Evolutionary conservation across 768 basidiomycete species (phyloP).

Genomic region (Tylopilus balloui): DNA sequence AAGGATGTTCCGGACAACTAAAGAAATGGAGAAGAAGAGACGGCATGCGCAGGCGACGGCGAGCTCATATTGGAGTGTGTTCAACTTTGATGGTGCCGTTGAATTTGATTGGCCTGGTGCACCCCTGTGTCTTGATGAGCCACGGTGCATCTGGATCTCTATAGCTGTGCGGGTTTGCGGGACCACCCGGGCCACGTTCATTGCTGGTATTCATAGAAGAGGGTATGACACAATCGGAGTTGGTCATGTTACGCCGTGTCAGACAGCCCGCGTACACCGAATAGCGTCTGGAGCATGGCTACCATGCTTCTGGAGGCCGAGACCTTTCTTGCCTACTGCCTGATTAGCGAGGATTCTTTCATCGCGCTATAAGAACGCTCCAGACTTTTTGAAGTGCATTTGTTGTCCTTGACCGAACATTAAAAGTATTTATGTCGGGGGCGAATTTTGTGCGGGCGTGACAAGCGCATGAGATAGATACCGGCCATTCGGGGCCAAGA

Average conservation of each 20-base stretch:
- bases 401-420: background rate
- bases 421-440: background rate
- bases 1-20: background rate
- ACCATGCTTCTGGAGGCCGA: background rate
- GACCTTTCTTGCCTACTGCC: background rate
- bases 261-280: no score
- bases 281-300: background rate
- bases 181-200: background rate
- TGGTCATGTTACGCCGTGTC: background rate
- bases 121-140: background rate
- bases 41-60: background rate
- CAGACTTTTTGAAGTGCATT: background rate
- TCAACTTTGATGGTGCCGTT: background rate
- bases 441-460: constrained; percentile 9
- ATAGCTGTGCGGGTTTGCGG: background rate
- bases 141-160: background rate
- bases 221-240: background rate
- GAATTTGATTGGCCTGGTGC: constrained; percentile 6
- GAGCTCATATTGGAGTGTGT: background rate
- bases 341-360: background rate
- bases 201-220: background rate
- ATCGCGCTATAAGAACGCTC: background rate
- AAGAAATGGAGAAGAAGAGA: background rate
- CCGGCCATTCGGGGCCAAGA: background rate
- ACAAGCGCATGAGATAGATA: background rate